Evolutionary conservation across 176 grass and related monocot genomes (phyloP), one percentile per base, ranked within the genome.

Genomic region (Musa beccarii): DNA sequence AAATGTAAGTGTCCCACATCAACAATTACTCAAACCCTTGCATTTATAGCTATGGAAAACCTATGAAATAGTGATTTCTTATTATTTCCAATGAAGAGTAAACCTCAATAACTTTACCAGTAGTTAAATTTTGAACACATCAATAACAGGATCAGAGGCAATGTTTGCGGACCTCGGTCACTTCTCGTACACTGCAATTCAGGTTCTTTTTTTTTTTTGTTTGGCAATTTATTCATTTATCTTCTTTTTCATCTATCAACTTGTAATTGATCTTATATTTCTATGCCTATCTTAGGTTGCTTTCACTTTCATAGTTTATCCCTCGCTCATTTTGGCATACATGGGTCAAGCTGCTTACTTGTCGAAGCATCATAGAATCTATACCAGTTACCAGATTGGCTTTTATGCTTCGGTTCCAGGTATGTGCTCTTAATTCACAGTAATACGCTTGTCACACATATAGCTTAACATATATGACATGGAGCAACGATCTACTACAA

Each of bases 81-180:
- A 43, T 43, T 43, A 43, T 43, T 6, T 43, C 34, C 34, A 6
- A 0, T 43, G 34, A 43, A 43, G 34, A 43, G 6, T 43, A 43
- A 43, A 43, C 34, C 34, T 4, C 3, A 43, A 6, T 43, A 43
- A 43, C 34, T 43, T 43, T 43, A 43, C 34, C 34, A 43, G 34
- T 43, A 43, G 34, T 43, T 19, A 62, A 62, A 17, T 21, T 70
- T 70, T 50, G 19, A 49, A 14, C 67, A 49, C 13, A 43, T 29
- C 19, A 11, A 62, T 49, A 74, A 69, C 80, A 98, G 95, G 95
- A 82, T 99, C 95, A 1, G 95, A 99, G 88, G 95, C 95, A 75
- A 99, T 99, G 95, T 99, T 99, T 79, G 95, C 95, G 16, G 95
- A 99, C 83, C 95, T 99, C 70, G 95, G 95, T 2, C 95, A 99